phyloP scores from a whole-genome alignment of 2,329 filamentous ascomycete genomes.

The Graphilbum fragrans region DNA sequence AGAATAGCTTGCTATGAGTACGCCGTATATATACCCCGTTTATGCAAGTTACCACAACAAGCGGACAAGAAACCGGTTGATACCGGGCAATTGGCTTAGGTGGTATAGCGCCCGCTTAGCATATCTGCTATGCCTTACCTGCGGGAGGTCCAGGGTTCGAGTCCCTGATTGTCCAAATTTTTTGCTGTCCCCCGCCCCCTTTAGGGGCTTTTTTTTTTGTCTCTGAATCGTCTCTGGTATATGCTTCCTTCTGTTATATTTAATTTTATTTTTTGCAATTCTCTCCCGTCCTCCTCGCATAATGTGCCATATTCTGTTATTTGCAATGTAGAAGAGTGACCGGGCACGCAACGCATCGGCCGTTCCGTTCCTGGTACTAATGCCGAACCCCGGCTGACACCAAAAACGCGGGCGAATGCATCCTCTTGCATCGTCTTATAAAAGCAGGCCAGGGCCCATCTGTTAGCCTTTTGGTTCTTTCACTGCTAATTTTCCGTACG shows the following conservation, averaged over 20 bases:
- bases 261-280: neutral
- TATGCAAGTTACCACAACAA: neutral
- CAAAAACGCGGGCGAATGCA: too few relatives aligned
- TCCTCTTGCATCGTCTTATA: too few relatives aligned
- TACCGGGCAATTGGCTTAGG: conserved; percentile 9
- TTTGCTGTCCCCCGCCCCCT: neutral
- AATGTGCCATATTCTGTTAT: too few relatives aligned
- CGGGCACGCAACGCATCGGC: too few relatives aligned
- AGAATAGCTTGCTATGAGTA: too few relatives aligned
- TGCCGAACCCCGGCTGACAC: too few relatives aligned
- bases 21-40: too few relatives aligned
- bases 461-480: neutral
- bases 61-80: conserved; percentile 1
- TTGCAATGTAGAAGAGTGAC: too few relatives aligned
- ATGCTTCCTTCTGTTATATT: neutral
- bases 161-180: conserved; percentile 6
- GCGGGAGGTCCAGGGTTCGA: conserved; percentile 10
- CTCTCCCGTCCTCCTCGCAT: neutral
- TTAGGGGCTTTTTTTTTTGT: neutral
- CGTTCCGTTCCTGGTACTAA: too few relatives aligned
- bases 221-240: neutral
- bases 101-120: conserved; percentile 10
- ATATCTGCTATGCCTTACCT: conserved; percentile 6
- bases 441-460: too few relatives aligned
- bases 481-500: neutral